Evolutionary conservation across 306 rosid genomes (phyloP).

Genomic region (Comarum palustre): DNA sequence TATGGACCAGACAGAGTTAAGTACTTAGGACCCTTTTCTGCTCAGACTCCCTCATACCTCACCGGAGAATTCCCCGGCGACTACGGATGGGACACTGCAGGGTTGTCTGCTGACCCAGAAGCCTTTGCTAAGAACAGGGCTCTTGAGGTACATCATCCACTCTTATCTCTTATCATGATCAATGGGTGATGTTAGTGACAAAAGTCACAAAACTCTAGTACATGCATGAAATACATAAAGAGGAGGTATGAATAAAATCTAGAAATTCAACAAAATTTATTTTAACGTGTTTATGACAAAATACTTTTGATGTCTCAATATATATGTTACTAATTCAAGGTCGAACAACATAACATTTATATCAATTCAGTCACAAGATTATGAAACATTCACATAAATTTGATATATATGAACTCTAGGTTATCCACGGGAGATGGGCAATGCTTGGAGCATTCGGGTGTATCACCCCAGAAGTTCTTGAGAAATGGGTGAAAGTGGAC

Average conservation of each 20-base stretch:
- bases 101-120: conserved; percentile 85
- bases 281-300: no score
- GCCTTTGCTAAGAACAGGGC: conserved; percentile 90
- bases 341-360: background rate
- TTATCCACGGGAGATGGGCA: conserved; percentile 93
- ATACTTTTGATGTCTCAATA: background rate
- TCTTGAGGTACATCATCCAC: conserved; percentile 58
- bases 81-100: conserved; percentile 92
- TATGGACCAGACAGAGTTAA: conserved; percentile 88
- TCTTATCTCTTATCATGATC: background rate
- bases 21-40: conserved; percentile 88
- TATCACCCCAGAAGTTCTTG: conserved; percentile 82
- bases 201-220: background rate
- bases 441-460: conserved; percentile 95
- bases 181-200: background rate
- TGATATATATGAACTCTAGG: conserved; percentile 32
- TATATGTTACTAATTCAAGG: background rate
- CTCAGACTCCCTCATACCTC: conserved; percentile 80
- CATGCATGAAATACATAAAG: background rate
- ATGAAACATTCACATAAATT: background rate
- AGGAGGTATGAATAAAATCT: background rate
- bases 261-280: no score
- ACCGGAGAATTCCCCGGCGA: conserved; percentile 84
- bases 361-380: background rate
- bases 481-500: conserved; percentile 62